Base-by-base conservation (phyloP, 78 protist genomes). In the Dictyostelium brefeldianum region DNA sequence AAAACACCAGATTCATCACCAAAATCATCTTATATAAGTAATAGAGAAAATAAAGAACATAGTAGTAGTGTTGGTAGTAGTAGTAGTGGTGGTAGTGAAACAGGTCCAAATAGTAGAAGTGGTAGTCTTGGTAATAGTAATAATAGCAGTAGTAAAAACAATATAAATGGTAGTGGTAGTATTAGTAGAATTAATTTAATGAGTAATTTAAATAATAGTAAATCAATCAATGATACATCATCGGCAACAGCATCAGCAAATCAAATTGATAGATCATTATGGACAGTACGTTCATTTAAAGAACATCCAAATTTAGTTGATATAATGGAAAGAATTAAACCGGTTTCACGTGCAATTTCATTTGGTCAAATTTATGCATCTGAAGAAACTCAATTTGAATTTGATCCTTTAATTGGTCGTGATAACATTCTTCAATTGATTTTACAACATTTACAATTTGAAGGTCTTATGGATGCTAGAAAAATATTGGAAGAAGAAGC, bases 391-490 rank as follows among this genome's bases (percentile, higher is more conserved):
- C 73, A 75, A 5, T 31, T 77, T 4, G 78, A 84, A 57, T 57
- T 75, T 25, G 93, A 87, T 87, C 93, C 93, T 17, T 57, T 87
- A 3, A 78, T 87, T 54, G 93, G 93, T 36, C 48, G 54, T n/a
- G 93, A 87, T 29, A 77, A 81, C 18, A 87, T 87, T 81, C 22
- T 87, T 18, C 84, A 77, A 77, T 50, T 87, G 18, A 87, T 87
- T 54, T 56, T 87, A 17, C 93, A 87, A 87, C 93, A 87, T 87
- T 62, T 87, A 48, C 93, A 87, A 87, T 87, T 59, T 29, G 93
- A 87, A 64, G 93, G 83, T 77, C 51, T 87, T 48, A 11, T 59
- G n/a, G n/a, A 36, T 18, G 57, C 93, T 20, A 87, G 69, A 64
- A 77, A 77, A 36, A 18, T 80, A 18, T 64, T 87, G 29, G 93